Base-by-base conservation (phyloP, 2,329 filamentous ascomycete genomes). In the Didymosphaeria variabile region DNA sequence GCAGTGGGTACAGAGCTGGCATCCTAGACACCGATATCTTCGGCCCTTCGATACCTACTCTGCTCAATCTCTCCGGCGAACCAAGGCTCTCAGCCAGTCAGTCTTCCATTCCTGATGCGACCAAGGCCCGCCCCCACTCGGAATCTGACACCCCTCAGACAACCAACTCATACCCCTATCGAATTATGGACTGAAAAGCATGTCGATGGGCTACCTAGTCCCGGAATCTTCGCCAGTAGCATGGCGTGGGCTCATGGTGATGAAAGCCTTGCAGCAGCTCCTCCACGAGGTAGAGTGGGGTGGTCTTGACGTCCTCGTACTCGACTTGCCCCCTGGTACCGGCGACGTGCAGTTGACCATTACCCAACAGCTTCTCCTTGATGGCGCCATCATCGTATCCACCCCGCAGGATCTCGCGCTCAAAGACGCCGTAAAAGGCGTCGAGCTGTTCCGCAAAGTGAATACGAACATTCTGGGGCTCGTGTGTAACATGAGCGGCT, bases 141-240 rank as follows among this genome's bases (percentile, higher is more conserved):
- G 40, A 36, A 60, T 62, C 45, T 72, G 57, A 62, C 58, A 29
- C 1, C 31, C 12, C 12, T 36, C 64, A 92, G 88, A 91, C 68
- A 93, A 94, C 72, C 90, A 93, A 71, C 85, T 99, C 3, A 73
- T 98, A 1, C 95, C 95, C 0, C 81, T 99, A 26, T 93, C 91
- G 23, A 97, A 97, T 75, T 98, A 98, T 81, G 95, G 95, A 44
- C 86, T 99, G 59, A 96, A 96, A 79, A 96, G 93, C 57, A 99
- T 99, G 95, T 97, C 94, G 0, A 98, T 99, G 92, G 95, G 95
- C 53, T 98, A 97, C 67, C 85, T 99, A 0, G 88, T 97, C 1
- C 87, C 87, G 21, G 90, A 93, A 66, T 86, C 88, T 12, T 91
- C 92, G 5, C 92, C 94, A 0, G 91, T 99, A 17, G 94, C 95